Evolutionary conservation across 352 stramenopile species (phyloP).

Genomic region (Phytophthora cajani): DNA sequence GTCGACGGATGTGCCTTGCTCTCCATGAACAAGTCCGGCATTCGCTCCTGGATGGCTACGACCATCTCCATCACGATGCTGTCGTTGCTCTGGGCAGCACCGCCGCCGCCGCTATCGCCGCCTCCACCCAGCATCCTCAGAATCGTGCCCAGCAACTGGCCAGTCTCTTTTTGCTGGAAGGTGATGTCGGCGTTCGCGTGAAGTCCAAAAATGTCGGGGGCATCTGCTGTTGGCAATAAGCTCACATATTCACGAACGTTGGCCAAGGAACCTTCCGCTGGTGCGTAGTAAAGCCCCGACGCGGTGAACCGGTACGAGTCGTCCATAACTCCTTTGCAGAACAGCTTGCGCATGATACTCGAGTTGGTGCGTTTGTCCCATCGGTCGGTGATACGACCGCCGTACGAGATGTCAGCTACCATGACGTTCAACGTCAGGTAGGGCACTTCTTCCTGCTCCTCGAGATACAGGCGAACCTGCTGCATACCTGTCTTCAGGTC

Average conservation of each 20-base stretch:
- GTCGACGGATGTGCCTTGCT: slow-evolving; percentile 75
- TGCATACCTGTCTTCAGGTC: slow-evolving; percentile 95
- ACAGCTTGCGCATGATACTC: slow-evolving; percentile 94
- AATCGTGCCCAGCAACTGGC: slow-evolving; percentile 73
- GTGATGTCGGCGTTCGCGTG: slow-evolving; percentile 95
- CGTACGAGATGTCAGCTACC: slow-evolving; percentile 96
- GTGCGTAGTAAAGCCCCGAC: slow-evolving; percentile 80
- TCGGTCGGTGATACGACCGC: slow-evolving; percentile 93
- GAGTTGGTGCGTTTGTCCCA: slow-evolving; percentile 96
- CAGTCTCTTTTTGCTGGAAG: slow-evolving; percentile 94
- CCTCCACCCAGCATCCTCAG: slow-evolving; percentile 79
- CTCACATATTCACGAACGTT: slow-evolving; percentile 86
- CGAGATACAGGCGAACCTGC: slow-evolving; percentile 92
- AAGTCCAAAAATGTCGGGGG: slow-evolving; percentile 93
- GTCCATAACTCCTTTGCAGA: slow-evolving; percentile 85
- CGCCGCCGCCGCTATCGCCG: slow-evolving; percentile 47
- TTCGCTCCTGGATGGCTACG: slow-evolving; percentile 77
- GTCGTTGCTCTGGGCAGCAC: slow-evolving; percentile 67
- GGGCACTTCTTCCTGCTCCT: slow-evolving; percentile 93
- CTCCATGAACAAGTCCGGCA: slow-evolving; percentile 75
- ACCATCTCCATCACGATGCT: slow-evolving; percentile 87
- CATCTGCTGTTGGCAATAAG: slow-evolving; percentile 82
- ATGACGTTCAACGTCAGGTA: slow-evolving; percentile 95
- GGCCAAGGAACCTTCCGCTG: slow-evolving; percentile 60
- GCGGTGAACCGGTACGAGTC: slow-evolving; percentile 90